Conservation (phyloP, 2,329 filamentous ascomycete species). For the Elsinoe arachidis region DNA sequence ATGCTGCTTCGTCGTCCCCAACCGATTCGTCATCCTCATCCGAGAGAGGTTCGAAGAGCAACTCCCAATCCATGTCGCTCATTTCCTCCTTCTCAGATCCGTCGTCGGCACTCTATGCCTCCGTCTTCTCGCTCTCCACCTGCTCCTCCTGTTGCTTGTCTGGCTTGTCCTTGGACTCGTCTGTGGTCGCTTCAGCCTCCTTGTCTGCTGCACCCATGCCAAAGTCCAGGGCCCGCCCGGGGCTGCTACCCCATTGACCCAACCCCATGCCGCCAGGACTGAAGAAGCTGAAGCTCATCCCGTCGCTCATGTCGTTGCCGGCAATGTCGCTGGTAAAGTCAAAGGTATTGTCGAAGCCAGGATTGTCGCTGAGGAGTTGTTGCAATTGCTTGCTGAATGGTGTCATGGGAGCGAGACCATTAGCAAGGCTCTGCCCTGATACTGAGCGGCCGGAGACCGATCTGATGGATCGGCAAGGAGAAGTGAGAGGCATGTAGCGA, state of each 20-base stretch:
- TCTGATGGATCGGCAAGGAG: conserved; percentile 30
- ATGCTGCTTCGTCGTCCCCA: too few relatives aligned
- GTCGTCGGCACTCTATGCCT: neutral
- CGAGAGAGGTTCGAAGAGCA: neutral
- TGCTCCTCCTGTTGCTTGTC: neutral
- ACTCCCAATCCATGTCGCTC: neutral
- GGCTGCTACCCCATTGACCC: neutral
- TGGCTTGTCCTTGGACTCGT: neutral
- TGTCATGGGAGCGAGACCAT: conserved; percentile 33
- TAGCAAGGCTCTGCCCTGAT: conserved; percentile 13
- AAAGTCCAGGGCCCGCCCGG: neutral
- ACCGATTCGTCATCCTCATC: too few relatives aligned
- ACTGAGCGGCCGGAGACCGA: conserved; percentile 27
- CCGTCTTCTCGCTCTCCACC: neutral
- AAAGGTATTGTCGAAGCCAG: neutral
- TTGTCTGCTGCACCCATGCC: neutral
- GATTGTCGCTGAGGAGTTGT: conserved; percentile 50
- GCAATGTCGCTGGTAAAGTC: conserved; percentile 1
- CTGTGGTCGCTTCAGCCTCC: neutral
- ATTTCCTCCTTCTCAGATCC: too few relatives aligned
- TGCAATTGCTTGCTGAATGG: conserved; percentile 56
- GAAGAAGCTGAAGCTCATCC: conserved; percentile 4
- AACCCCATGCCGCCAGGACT: conserved; percentile 4
- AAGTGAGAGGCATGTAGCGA: conserved; percentile 12
- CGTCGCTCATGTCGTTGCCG: neutral